Percentiles rank a stretch among this genome's conserved stretches.
These are phyloP conservation scores for Phycomyces blakesleeanus DNA, from an alignment of 192 early-diverging fungal species.

Conservation along the genomic window DNA sequence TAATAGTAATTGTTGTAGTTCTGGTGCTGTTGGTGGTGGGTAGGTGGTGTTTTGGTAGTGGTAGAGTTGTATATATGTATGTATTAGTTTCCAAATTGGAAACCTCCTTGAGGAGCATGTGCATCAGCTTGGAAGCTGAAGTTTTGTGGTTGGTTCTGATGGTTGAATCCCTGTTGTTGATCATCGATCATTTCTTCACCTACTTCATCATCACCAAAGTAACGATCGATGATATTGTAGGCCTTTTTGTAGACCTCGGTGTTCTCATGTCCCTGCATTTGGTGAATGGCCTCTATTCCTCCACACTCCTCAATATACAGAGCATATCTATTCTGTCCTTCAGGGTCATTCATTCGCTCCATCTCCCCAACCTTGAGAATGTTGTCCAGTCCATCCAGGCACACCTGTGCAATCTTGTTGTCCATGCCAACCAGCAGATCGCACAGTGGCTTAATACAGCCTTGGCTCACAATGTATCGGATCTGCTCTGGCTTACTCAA, in stretches of 20 bases:
- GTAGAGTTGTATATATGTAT: too few species aligned
- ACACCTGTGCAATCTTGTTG: constrained; percentile 37
- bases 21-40: not conserved
- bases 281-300: constrained; percentile 43
- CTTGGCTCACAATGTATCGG: constrained; percentile 38
- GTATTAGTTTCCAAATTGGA: constrained; percentile 63
- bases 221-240: constrained; percentile 45
- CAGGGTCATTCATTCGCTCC: constrained; percentile 21
- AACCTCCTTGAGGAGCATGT: constrained; percentile 62
- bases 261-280: constrained; percentile 47
- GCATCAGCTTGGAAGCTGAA: constrained; percentile 73
- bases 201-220: constrained; percentile 44
- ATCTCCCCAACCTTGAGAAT: constrained; percentile 46
- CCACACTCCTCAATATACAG: constrained; percentile 47
- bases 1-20: not conserved
- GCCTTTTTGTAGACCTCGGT: constrained; percentile 45
- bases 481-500: constrained; percentile 38
- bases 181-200: constrained; percentile 7
- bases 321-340: constrained; percentile 37
- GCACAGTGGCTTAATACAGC: constrained; percentile 49
- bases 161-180: not conserved
- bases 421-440: constrained; percentile 43
- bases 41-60: too few species aligned
- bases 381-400: constrained; percentile 45
- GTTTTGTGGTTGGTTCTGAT: constrained; percentile 44